These are phyloP conservation scores for Clavispora asparagi DNA, from an alignment of 805 yeast genomes.

Conservation along the genomic window DNA sequence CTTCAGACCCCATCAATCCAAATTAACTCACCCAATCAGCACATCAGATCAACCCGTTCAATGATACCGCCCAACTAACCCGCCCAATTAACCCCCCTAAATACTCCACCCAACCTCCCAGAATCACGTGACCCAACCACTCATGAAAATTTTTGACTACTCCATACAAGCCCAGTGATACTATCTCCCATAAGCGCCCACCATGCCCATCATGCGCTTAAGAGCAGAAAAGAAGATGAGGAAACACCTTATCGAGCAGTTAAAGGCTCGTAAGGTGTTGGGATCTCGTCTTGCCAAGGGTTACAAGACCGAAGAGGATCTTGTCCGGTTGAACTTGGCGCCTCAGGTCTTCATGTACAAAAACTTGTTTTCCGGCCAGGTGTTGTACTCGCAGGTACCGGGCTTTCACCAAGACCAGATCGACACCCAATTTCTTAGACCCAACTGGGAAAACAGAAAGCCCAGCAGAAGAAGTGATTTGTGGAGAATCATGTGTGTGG, in stretches of 20 bases:
- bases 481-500: conserved; percentile 89
- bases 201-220: conserved; percentile 32
- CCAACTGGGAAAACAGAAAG: conserved; percentile 84
- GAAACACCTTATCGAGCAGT: conserved; percentile 41
- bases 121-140: neutral
- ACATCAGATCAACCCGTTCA: too few relatives aligned
- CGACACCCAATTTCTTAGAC: conserved; percentile 66
- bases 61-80: too few relatives aligned
- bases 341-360: conserved; percentile 83
- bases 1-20: too few relatives aligned
- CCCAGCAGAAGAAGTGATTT: conserved; percentile 80
- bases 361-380: conserved; percentile 86
- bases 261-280: conserved; percentile 36
- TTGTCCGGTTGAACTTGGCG: conserved; percentile 52
- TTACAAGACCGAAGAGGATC: conserved; percentile 27
- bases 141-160: neutral
- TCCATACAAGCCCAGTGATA: neutral
- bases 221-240: conserved; percentile 45
- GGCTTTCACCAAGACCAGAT: conserved; percentile 55
- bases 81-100: too few relatives aligned
- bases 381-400: conserved; percentile 81
- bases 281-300: conserved; percentile 42
- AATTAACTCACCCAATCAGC: too few relatives aligned
- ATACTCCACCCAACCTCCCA: too few relatives aligned
- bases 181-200: conserved; percentile 8